Evolutionary conservation across 176 grass and related monocot genomes (phyloP).

Genomic region (Stipa capillata): DNA sequence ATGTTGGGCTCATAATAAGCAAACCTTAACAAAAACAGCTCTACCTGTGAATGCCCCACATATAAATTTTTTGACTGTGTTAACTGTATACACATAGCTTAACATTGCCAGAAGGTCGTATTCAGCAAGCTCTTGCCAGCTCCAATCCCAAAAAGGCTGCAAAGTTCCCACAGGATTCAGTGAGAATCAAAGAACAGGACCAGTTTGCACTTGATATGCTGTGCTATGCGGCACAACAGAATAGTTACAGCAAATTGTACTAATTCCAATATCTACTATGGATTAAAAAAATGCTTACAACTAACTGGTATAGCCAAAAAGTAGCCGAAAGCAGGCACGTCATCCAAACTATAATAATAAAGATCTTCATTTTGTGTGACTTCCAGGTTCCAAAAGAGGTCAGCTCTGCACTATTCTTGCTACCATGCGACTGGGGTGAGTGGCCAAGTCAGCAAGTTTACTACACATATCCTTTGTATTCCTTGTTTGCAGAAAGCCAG

Average conservation of each 20-base stretch:
- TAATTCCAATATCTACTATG: background rate
- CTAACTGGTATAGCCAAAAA: background rate
- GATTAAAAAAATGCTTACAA: background rate
- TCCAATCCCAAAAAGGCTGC: conserved; percentile 98
- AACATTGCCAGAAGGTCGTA: conserved; percentile 76
- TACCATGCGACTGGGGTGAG: background rate
- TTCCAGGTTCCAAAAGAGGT: background rate
- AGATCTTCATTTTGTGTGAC: background rate
- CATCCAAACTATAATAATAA: background rate
- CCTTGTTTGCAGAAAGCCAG: background rate
- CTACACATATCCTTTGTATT: background rate
- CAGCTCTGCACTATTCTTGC: background rate
- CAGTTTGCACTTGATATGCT: background rate
- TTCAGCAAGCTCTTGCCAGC: conserved; percentile 94
- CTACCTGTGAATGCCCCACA: conserved; percentile 91
- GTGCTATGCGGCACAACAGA: background rate
- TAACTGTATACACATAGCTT: conserved; percentile 57
- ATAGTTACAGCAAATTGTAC: background rate
- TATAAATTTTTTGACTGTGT: conserved; percentile 70
- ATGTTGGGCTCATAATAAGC: background rate
- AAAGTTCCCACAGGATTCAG: conserved; percentile 6
- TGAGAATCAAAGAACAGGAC: conserved; percentile 7
- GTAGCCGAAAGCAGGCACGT: too few species aligned
- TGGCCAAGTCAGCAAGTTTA: background rate
- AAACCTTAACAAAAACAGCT: background rate